Conservation (phyloP, 352 stramenopile genomes). For the Globisporangium okanoganense region DNA sequence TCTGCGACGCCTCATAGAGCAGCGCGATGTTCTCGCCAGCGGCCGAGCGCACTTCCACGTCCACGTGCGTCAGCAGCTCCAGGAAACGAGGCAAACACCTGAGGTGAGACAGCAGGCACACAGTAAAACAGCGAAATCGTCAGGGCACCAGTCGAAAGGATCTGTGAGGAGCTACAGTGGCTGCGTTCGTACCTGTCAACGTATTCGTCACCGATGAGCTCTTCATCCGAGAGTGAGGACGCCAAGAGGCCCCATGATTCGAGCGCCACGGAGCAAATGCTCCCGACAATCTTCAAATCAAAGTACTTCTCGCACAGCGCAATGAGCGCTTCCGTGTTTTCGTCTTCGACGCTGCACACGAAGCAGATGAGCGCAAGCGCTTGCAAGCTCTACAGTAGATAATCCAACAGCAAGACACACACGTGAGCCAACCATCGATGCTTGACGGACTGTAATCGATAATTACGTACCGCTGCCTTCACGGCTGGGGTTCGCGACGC, state of each 20-base stretch:
- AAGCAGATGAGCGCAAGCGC: slow-evolving; percentile 74
- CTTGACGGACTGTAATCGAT: neutral
- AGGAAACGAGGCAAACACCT: slow-evolving; percentile 73
- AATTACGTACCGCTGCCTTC: slow-evolving; percentile 50
- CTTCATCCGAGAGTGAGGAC: slow-evolving; percentile 53
- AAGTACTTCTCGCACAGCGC: slow-evolving; percentile 66
- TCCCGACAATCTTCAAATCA: slow-evolving; percentile 51
- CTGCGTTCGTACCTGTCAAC: slow-evolving; percentile 45
- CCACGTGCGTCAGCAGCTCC: slow-evolving; percentile 65
- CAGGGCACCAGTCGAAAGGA: neutral
- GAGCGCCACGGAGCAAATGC: slow-evolving; percentile 62
- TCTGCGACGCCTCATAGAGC: slow-evolving; percentile 64
- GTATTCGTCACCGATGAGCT: slow-evolving; percentile 44
- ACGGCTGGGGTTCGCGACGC: slow-evolving; percentile 52
- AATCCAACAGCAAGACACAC: neutral
- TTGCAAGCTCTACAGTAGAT: slow-evolving; percentile 44
- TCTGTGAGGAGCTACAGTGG: neutral
- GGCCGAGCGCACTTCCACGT: slow-evolving; percentile 77
- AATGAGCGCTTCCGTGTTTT: slow-evolving; percentile 69
- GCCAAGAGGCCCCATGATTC: slow-evolving; percentile 73
- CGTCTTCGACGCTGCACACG: slow-evolving; percentile 71
- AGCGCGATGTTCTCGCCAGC: slow-evolving; percentile 86
- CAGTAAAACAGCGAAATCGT: neutral
- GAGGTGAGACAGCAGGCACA: neutral
- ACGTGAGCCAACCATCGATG: neutral